Base-by-base conservation (phyloP, 495 filamentous ascomycete species). In the Trichoderma asperelloides region DNA sequence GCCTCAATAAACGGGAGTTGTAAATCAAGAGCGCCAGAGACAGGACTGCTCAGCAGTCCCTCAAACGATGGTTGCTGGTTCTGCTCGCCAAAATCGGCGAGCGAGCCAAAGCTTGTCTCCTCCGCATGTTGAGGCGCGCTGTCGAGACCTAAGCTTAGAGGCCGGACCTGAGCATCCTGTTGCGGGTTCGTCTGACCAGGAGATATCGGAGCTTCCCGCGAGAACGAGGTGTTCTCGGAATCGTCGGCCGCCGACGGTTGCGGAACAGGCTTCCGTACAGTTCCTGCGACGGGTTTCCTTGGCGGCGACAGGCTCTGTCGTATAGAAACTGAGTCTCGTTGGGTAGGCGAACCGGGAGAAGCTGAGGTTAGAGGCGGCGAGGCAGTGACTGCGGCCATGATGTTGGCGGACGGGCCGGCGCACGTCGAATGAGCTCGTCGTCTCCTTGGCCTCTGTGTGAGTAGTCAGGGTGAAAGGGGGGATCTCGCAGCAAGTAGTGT, bases 361-460 rank as follows among this genome's bases (percentile, higher is more conserved):
- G 74, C 43, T 27, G 74, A 70, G 65, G 74, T 66, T n/a, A 73
- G 70, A 69, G 74, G 72, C 51, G 72, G 72, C 45, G 77, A 74
- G 27, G 76, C 69, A 66, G 77, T 76, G 66, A 77, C 74, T 64
- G 80, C 75, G 73, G 80, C 79, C 80, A 83, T 83, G 64, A n/a
- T 64, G 33, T 18, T 64, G 30, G 62, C 21, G 62, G 40, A 13
- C 62, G 28, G 62, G 33, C 62, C 33, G 33, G 30, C 8, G 33
- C 33, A 39, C 33, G 33, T 64, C 33, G 62, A 40, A 37, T 15
- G 33, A 40, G 30, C 33, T 64, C 33, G 33, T 43, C 62, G 62
- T 40, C 33, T 25, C 33, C 30, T 40, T 11, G 5, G 16, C 55
- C 11, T 60, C 25, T 21, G 47, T 11, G 7, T 8, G 18, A 21